Percentiles rank a stretch among this genome's conserved stretches.
These are phyloP conservation scores for Tetraselmis chui DNA, from an alignment of 139 green algal species.

Conservation along the genomic window DNA sequence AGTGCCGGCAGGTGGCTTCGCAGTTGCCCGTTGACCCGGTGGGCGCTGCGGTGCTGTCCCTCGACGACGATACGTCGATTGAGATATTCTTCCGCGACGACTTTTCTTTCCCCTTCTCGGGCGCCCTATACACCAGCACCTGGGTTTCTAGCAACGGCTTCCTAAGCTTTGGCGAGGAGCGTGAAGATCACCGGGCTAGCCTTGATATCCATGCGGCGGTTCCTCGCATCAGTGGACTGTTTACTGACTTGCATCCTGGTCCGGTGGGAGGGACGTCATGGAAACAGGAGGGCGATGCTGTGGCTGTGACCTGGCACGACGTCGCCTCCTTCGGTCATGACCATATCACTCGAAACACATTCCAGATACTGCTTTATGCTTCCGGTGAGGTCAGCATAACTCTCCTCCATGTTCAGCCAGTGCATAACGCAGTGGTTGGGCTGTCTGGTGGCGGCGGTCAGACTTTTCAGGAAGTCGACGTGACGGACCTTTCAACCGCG, in stretches of 20 bases:
- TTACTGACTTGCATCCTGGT: neutral
- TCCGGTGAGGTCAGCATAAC: neutral
- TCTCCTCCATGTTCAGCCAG: neutral
- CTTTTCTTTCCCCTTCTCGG: neutral
- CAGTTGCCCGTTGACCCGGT: neutral
- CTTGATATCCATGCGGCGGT: neutral
- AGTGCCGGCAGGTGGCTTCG: neutral
- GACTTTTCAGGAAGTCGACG: neutral
- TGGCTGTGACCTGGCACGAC: neutral
- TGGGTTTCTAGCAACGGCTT: neutral
- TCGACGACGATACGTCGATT: neutral
- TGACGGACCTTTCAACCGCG: neutral
- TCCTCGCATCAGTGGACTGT: neutral
- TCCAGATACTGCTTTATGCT: neutral
- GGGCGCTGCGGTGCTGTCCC: neutral
- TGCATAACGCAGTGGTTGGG: neutral
- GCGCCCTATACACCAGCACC: neutral
- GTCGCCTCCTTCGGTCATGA: neutral
- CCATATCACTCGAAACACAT: neutral
- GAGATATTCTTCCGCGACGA: neutral
- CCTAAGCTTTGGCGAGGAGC: neutral
- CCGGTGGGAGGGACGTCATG: neutral
- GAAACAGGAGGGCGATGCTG: neutral
- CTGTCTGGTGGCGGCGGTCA: neutral
- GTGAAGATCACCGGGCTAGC: neutral